Evolutionary conservation across 2,329 filamentous ascomycete species (phyloP), one percentile per base, ranked within the genome.

Genomic region (Phaeosphaeria sp.): DNA sequence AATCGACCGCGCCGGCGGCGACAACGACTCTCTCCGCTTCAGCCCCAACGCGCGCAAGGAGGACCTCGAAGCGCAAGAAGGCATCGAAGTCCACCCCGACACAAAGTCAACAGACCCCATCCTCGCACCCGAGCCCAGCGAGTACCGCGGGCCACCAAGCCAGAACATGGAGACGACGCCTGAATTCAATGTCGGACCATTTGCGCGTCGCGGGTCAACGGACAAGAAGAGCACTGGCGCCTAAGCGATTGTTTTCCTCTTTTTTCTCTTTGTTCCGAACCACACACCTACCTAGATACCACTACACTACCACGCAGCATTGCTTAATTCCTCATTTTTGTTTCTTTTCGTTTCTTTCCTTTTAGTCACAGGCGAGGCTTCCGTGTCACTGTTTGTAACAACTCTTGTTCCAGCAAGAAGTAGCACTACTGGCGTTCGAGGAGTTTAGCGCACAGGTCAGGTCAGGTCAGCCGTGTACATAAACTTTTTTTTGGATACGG

Each of bases 1-100:
- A 1, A 84, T 88, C 53, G 88, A 89, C 58, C 79, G 85, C 30
- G 68, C 69, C 39, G 70, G 77, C 36, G 76, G 72, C 20, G 77
- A 80, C 51, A 77, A 79, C 25, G 77, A 78, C 53, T 79, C 78
- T 7, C 58, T 79, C 44, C 77, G 73, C 40, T 80, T 79, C 56
- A 63, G 69, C 11, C 74, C 68, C 20, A 66, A 68, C 30, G 63
- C 69, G 30, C 72, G 67, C 24, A 73, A 70, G 58, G 68, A 73
- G 27, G 80, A 83, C 45, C 66, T 82, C 0, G 81, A 82, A 54
- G 66, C 67, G 1, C 76, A 76, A 60, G 78, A 76, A 39, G 80
- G 74, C 52, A 71, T 83, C 50, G 80, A 83, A 40, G 70, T 82
- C 5, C 82, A 84, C 56, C 81, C 83, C 0, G 79, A 78, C 20